Percentiles rank a stretch among this genome's conserved stretches.
Conservation (phyloP, 1,139 yeast species). For the Scheffersomyces titani region DNA sequence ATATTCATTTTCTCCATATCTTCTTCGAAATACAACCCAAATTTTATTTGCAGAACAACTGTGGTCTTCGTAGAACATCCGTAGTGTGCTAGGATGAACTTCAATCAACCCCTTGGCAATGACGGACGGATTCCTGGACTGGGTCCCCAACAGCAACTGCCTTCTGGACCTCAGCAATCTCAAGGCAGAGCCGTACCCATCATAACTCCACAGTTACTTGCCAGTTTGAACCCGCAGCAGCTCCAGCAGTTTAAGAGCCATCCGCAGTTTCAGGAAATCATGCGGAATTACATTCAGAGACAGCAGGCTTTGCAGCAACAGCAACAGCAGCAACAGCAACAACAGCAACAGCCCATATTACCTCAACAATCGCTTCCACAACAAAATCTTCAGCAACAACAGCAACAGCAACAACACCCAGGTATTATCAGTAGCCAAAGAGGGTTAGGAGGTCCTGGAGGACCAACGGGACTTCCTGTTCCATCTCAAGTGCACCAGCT, state of each 20-base stretch:
- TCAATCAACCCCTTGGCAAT: slow-evolving; percentile 8
- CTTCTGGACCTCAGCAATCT: slow-evolving; percentile 6
- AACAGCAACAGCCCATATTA: slow-evolving; percentile 20
- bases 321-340: slow-evolving; percentile 27
- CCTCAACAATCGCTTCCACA: slow-evolving; percentile 9
- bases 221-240: slow-evolving; percentile 47
- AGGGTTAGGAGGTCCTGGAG: not conserved
- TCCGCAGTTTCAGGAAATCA: slow-evolving; percentile 46
- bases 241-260: slow-evolving; percentile 50
- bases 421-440: not conserved
- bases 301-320: slow-evolving; percentile 39
- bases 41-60: no score
- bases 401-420: slow-evolving; percentile 11
- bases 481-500: not conserved
- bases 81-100: slow-evolving; percentile 4
- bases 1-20: no score
- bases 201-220: slow-evolving; percentile 42
- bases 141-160: slow-evolving; percentile 8
- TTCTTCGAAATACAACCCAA: no score
- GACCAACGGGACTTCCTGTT: not conserved
- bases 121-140: slow-evolving; percentile 4
- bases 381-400: slow-evolving; percentile 12
- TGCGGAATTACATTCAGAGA: slow-evolving; percentile 38
- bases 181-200: slow-evolving; percentile 19
- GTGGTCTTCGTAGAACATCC: no score